Evolutionary conservation across 106 monocot species (phyloP), one percentile per base, ranked within the genome.

Genomic region (Iris macrosiphon): DNA sequence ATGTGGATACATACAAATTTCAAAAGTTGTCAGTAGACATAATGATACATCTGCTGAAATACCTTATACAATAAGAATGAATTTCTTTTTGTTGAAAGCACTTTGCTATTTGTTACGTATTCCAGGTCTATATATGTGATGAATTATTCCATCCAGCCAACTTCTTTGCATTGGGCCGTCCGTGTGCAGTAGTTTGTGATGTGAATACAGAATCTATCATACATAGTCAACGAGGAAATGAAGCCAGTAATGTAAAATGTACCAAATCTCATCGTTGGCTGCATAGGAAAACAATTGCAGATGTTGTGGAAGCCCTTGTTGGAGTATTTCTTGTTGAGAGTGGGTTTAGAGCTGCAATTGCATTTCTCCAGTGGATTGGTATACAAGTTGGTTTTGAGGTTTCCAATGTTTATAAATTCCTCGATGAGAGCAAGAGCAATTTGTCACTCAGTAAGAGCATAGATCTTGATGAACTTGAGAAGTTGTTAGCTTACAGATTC

Each of bases 311-410:
- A 63, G 83, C 93, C 20, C 79, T 93, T 45, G 63, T 80, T 60
- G 93, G 93, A 60, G 80, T 69, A 48, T 93, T 87, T 75, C 69
- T 93, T 44, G 87, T 93, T 68, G 93, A 88, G 33, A 72, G 77
- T 72, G 93, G 93, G 31, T 87, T 93, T 37, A 77, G 60, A 63
- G 87, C 72, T 53, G 83, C 93, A 55, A 75, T 71, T 66, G 64
- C 80, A 32, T 93, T 93, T 77, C 86, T 93, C 7, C 54, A 29
- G 0, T 84, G 87, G 93, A 66, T 93, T 52, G 93, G 93, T 13
- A 72, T 93, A 54, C 52, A 65, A 48, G 69, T 72, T 55, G 55
- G 75, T 69, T 87, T 75, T 69, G 69, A 81, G 14, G 43, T 52
- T 63, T 45, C 60, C 4, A 59, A 77, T 81, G 54, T 87, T 21